phyloP scores from a whole-genome alignment of 352 stramenopile species.

The Phytophthora europaea region DNA sequence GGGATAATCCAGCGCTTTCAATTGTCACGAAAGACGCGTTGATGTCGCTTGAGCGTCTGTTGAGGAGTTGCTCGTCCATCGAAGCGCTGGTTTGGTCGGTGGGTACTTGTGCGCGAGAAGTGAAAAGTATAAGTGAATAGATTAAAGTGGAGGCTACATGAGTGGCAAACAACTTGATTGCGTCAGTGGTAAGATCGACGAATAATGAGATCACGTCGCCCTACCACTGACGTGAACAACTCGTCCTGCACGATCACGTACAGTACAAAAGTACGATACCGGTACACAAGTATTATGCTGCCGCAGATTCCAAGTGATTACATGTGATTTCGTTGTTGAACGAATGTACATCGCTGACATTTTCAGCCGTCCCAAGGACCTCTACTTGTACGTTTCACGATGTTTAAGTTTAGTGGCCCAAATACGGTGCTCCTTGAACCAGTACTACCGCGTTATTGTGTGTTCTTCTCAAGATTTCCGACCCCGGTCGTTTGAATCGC shows the following conservation, averaged over 20 bases:
- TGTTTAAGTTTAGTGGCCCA: too few species aligned
- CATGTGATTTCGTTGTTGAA: too few species aligned
- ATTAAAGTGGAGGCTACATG: neutral
- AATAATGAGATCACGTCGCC: conserved; percentile 8
- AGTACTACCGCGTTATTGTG: too few species aligned
- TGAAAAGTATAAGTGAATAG: neutral
- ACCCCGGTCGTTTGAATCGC: too few species aligned
- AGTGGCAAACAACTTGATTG: neutral
- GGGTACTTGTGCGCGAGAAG: neutral
- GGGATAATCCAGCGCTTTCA: neutral
- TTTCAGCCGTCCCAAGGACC: too few species aligned
- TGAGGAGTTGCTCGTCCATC: conserved; percentile 20
- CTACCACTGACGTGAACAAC: conserved; percentile 20
- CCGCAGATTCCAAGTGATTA: too few species aligned
- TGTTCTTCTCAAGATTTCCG: too few species aligned
- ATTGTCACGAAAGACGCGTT: conserved; percentile 21
- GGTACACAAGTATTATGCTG: too few species aligned
- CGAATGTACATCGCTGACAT: too few species aligned
- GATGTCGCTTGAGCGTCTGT: conserved; percentile 1
- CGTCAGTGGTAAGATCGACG: conserved; percentile 1
- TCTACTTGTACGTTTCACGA: too few species aligned
- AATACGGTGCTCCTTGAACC: too few species aligned
- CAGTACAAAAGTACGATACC: too few species aligned
- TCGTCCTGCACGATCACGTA: neutral
- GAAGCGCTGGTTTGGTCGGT: neutral